Base-by-base conservation (phyloP, 23 red algal species). In the Agarophyton chilense region DNA sequence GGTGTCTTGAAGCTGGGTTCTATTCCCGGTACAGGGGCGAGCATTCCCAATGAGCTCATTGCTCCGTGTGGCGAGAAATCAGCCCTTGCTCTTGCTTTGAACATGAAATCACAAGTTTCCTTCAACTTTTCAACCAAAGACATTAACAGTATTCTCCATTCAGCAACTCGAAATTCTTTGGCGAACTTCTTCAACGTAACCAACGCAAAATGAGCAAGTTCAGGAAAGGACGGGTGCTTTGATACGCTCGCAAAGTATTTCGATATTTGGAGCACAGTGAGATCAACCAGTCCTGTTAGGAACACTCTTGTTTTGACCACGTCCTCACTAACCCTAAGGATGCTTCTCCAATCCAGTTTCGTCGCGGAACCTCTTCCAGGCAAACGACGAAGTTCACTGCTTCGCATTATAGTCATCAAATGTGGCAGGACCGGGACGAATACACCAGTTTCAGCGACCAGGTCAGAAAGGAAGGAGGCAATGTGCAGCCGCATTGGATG, bases 191-290 rank as follows among this genome's bases (percentile, higher is more conserved):
- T 76, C 18, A 95, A 50, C 17, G 76, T 72, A 8, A 67, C 64
- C 7, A 75, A 13, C 21, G 93, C 58, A 17, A 89, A 45, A 76
- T 80, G 55, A 43, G 81, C 51, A 51, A 95, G 22, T 24, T 95
- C 93, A 47, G 93, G 93, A 64, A 95, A 95, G 14, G 93, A 63
- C 25, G 88, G 83, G 66, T 95, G 86, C 50, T 84, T 88, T 9
- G 93, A 86, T 38, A 88, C 51, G 1, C 19, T 83, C 18, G 93
- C 86, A 45, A 75, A 86, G 35, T 80, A 83, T 39, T 77, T 84
- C 13, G 82, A 84, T 38, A 95, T 21, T 54, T 90, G 57, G 35
- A 86, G 68, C 18, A 86, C 82, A 29, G 79, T 72, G 31, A 72
- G 52, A 19, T 85, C 72, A 61, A 95, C 62, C 16, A 95, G 44